Evolutionary conservation across 2,329 filamentous ascomycete species (phyloP), one percentile per base, ranked within the genome.

Genomic region (Nectriaceae sp.): DNA sequence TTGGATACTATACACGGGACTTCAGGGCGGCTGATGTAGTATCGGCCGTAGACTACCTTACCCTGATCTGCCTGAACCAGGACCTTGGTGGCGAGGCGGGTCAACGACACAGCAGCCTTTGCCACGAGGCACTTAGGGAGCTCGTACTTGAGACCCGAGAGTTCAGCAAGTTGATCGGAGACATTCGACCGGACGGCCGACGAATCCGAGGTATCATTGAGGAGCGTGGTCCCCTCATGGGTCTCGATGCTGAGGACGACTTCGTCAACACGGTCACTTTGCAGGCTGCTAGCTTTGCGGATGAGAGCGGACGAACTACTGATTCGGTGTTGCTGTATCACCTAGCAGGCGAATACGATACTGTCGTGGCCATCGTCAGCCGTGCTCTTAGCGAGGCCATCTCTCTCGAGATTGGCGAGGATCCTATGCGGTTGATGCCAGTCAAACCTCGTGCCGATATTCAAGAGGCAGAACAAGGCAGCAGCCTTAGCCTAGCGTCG

Each of bases 141-240:
- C 84, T 97, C 47, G 91, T 97, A 21, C 79, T 99, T n/a, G 94
- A 99, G 72, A 96, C 92, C 18, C 85, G 93, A 57, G 94, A 99
- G 65, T 99, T 97, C 70, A 93, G 92, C 63, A 89, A 90, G 63
- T 77, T 99, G 13, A 84, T 99, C 41, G 94, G 95, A 44, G 95
- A 99, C 66, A 91, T 99, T 60, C 83, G 85, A 50, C 83, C 84
- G 2, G 90, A 97, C 65, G 94, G 94, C 19, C 86, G 84, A 52
- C 87, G 92, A 50, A 90, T 96, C 58, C 84, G 83, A 49, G 94
- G 94, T 43, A 83, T 90, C 21, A 92, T 99, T 54, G 92, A 97
- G 70, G 83, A 91, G 63, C 89, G 93, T 31, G 84, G 91, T 36
- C 77, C 80, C 22, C 78, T 99, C 47, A 93, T 99, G 64, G 88